These are phyloP conservation scores for Termitomyces sp. DNA, from an alignment of 768 basidiomycete species.

Conservation along the genomic window DNA sequence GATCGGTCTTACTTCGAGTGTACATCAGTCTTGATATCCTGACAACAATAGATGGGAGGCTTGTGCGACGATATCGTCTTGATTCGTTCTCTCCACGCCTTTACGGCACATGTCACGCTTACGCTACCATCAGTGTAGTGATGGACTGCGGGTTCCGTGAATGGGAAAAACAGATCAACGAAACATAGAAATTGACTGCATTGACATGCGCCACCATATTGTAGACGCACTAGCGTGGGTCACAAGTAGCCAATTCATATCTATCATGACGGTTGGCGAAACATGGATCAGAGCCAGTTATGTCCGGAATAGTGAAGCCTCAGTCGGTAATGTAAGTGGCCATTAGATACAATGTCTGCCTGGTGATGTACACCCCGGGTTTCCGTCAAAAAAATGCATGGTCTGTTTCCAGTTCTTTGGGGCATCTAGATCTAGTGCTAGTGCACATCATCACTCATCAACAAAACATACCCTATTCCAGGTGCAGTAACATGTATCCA, in stretches of 20 bases:
- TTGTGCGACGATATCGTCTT: not conserved
- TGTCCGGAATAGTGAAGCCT: not conserved
- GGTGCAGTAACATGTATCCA: not conserved
- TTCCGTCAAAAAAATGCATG: not conserved
- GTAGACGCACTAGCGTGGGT: too few relatives aligned
- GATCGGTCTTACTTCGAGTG: not conserved
- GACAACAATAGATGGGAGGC: not conserved
- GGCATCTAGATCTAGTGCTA: not conserved
- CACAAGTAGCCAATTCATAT: not conserved
- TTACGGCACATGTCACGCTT: not conserved
- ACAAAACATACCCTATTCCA: not conserved
- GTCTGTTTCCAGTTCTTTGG: not conserved
- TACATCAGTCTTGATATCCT: not conserved
- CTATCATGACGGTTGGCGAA: not conserved
- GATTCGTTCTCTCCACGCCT: not conserved
- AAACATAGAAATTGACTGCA: not conserved
- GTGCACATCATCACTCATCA: not conserved
- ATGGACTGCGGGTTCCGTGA: not conserved
- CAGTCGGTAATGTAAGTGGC: not conserved
- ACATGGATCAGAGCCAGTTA: not conserved
- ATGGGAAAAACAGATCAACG: not conserved
- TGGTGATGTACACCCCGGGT: not conserved
- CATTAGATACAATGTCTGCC: not conserved
- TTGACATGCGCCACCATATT: constrained; percentile 7
- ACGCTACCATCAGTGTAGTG: not conserved